Percentiles rank a stretch among this genome's conserved stretches.
These are phyloP conservation scores for Alternaria incomplexa DNA, from an alignment of 2,329 filamentous ascomycete genomes.

Conservation along the genomic window DNA sequence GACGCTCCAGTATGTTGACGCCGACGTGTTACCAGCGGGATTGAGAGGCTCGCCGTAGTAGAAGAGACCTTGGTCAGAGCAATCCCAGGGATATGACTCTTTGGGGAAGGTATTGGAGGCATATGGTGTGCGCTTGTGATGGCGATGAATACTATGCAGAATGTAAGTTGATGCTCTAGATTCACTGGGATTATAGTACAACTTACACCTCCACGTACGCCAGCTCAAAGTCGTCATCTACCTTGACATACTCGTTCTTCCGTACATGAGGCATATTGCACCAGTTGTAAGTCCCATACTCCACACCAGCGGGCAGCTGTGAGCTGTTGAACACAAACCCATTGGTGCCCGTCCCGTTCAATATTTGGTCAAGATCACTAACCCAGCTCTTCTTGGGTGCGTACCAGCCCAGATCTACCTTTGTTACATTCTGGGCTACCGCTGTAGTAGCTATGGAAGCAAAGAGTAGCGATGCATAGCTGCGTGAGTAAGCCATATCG, in stretches of 20 bases:
- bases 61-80: slow-evolving; percentile 72
- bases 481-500: slow-evolving; percentile 28
- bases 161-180: neutral
- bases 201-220: slow-evolving; percentile 76
- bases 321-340: slow-evolving; percentile 78
- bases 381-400: slow-evolving; percentile 53
- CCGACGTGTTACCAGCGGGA: slow-evolving; percentile 54
- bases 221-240: slow-evolving; percentile 65
- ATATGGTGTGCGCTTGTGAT: slow-evolving; percentile 86
- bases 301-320: slow-evolving; percentile 56
- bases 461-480: slow-evolving; percentile 25
- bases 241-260: slow-evolving; percentile 65
- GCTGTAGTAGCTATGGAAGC: slow-evolving; percentile 21
- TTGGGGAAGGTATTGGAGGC: slow-evolving; percentile 76
- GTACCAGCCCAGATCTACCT: slow-evolving; percentile 42
- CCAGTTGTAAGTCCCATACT: slow-evolving; percentile 75
- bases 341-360: slow-evolving; percentile 68
- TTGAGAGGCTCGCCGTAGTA: slow-evolving; percentile 68
- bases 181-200: neutral
- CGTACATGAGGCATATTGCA: slow-evolving; percentile 91
- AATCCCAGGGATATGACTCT: slow-evolving; percentile 76
- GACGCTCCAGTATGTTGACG: slow-evolving; percentile 69
- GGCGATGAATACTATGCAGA: slow-evolving; percentile 67
- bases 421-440: slow-evolving; percentile 18
- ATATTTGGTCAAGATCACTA: slow-evolving; percentile 65